These are phyloP conservation scores for Xerocomus spinulosus DNA, from an alignment of 768 basidiomycete species.

Conservation along the genomic window DNA sequence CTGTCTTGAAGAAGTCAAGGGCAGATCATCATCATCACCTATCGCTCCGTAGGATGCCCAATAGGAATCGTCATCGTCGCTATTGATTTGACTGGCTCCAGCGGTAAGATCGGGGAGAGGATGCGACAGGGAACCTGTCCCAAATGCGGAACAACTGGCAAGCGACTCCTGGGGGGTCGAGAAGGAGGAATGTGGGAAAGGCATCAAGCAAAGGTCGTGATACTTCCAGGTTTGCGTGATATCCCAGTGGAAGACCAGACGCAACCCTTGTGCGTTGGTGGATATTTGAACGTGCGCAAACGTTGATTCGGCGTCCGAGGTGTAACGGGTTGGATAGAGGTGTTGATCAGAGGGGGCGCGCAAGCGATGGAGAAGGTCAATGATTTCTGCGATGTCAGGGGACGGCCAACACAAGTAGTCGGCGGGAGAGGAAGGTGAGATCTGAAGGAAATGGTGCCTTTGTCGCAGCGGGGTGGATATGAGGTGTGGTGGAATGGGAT, in stretches of 20 bases:
- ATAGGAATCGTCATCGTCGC: conserved; percentile 49
- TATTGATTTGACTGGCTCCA: conserved; percentile 21
- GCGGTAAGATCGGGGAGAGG: not conserved
- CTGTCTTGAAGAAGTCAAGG: conserved; percentile 14
- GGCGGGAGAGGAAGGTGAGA: conserved; percentile 45
- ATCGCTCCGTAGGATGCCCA: conserved; percentile 61
- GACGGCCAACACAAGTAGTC: conserved; percentile 71
- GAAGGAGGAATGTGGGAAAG: conserved; percentile 50
- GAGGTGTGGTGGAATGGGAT: conserved; percentile 56
- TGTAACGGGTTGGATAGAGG: conserved; percentile 33
- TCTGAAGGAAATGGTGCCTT: conserved; percentile 59
- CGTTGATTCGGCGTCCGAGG: conserved; percentile 47
- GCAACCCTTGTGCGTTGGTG: conserved; percentile 35
- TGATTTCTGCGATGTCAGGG: conserved; percentile 29
- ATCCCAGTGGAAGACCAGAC: conserved; percentile 71
- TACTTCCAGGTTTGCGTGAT: conserved; percentile 59
- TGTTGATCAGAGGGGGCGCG: conserved; percentile 25
- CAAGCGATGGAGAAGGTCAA: conserved; percentile 44
- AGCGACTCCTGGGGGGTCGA: conserved; percentile 25
- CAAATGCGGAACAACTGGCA: conserved; percentile 2
- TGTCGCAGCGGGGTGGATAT: conserved; percentile 56
- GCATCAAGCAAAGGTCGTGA: conserved; percentile 65
- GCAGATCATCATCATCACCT: conserved; percentile 30
- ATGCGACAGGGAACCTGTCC: not conserved
- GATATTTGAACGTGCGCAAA: conserved; percentile 56